phyloP scores from a whole-genome alignment of 2,329 filamentous ascomycete species.

The Nectriaceae sp. region DNA sequence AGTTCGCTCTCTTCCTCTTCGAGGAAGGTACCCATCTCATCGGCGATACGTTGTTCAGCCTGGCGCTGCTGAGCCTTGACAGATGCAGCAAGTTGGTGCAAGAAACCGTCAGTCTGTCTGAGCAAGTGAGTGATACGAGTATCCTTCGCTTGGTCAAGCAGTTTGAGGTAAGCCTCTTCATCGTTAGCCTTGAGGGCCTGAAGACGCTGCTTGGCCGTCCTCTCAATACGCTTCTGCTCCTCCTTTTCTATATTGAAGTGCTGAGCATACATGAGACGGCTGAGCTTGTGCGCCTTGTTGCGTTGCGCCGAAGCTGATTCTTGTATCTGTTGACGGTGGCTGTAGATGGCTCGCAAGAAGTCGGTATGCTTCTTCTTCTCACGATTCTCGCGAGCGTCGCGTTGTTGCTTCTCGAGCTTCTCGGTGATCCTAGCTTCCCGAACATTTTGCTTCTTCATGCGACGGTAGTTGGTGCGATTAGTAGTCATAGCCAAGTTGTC shows the following conservation, averaged over 20 bases:
- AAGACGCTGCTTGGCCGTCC: constrained; percentile 98
- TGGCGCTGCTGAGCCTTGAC: constrained; percentile 92
- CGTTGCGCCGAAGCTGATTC: constrained; percentile 67
- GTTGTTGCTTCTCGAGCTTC: constrained; percentile 98
- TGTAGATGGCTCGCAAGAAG: constrained; percentile 83
- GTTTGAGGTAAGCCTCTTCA: constrained; percentile 96
- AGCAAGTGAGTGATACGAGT: constrained; percentile 98
- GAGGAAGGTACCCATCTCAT: constrained; percentile 52
- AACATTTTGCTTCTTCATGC: constrained; percentile 96
- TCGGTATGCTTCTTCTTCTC: constrained; percentile 98
- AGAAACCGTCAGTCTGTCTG: constrained; percentile 95
- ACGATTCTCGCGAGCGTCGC: constrained; percentile 90
- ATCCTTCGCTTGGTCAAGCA: constrained; percentile 98
- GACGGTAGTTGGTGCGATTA: constrained; percentile 85
- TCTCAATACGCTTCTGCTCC: constrained; percentile 96
- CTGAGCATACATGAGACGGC: constrained; percentile 83
- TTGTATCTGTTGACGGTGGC: constrained; percentile 77
- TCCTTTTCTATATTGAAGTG: constrained; percentile 98
- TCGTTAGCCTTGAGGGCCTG: constrained; percentile 98
- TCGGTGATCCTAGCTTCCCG: constrained; percentile 96
- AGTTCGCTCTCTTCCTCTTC: constrained; percentile 68
- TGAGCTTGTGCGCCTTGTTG: constrained; percentile 80
- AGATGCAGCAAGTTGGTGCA: constrained; percentile 91
- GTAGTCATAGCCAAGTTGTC: constrained; percentile 97
- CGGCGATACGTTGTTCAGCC: constrained; percentile 76